Percentiles rank a stretch among this genome's conserved stretches.
Evolutionary conservation across 2,329 filamentous ascomycete species (phyloP).

Genomic region (Diaporthe sp.): DNA sequence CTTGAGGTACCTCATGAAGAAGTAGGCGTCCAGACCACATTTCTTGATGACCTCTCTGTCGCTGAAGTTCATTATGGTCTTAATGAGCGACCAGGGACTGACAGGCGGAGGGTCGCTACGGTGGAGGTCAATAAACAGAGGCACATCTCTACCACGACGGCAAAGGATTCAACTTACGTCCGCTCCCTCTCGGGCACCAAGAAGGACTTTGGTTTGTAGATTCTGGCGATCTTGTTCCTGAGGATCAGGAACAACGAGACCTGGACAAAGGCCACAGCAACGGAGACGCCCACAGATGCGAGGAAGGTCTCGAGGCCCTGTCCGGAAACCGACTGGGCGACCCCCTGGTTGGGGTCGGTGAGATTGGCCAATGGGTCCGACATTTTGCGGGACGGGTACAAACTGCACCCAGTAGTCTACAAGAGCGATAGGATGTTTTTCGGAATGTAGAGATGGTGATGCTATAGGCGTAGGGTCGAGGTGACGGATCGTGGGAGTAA

Average conservation of each 20-base stretch:
- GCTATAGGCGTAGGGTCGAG: not conserved
- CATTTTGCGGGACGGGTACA: constrained; percentile 9
- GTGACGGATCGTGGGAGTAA: not conserved
- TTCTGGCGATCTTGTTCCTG: constrained; percentile 82
- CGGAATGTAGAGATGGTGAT: not conserved
- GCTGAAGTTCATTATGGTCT: constrained; percentile 75
- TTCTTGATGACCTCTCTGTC: constrained; percentile 91
- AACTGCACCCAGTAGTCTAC: constrained; percentile 1
- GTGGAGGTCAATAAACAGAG: not conserved
- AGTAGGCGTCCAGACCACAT: constrained; percentile 96
- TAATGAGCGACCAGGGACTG: constrained; percentile 64
- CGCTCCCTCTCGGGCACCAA: constrained; percentile 88
- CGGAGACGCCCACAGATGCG: constrained; percentile 73
- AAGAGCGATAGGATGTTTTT: not conserved
- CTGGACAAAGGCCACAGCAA: constrained; percentile 74
- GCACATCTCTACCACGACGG: no score
- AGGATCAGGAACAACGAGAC: constrained; percentile 81
- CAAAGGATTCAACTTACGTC: constrained; percentile 56
- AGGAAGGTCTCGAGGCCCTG: constrained; percentile 70
- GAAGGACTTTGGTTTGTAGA: constrained; percentile 90
- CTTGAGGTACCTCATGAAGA: constrained; percentile 90
- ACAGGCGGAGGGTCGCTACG: constrained; percentile 72
- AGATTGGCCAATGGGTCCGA: constrained; percentile 36
- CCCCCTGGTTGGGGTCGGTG: constrained; percentile 37
- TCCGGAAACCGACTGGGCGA: constrained; percentile 52